phyloP scores from a whole-genome alignment of 2,329 filamentous ascomycete species.

The Stagonosporopsis cucurbitacearum region DNA sequence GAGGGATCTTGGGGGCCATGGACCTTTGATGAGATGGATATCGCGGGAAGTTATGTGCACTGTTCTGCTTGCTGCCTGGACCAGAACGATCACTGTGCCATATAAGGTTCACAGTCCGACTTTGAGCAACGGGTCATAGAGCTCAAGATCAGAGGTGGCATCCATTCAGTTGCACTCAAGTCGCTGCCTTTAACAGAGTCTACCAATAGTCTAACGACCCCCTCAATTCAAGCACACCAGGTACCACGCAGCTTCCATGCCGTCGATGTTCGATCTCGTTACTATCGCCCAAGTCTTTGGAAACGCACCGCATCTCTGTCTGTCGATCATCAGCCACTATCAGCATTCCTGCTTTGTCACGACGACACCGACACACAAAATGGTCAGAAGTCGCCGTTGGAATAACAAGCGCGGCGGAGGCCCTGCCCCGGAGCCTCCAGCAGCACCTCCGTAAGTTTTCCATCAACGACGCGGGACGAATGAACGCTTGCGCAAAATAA shows the following conservation, averaged over 20 bases:
- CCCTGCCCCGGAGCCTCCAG: conserved; percentile 34
- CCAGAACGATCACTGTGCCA: neutral
- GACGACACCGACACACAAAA: neutral
- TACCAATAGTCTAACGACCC: neutral
- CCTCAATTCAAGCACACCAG: neutral
- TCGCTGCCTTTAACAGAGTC: neutral
- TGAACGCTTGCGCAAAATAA: neutral
- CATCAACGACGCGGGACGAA: neutral
- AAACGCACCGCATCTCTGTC: conserved; percentile 5
- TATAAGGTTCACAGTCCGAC: conserved; percentile 11
- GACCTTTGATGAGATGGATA: conserved; percentile 9
- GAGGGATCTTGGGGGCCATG: conserved; percentile 10
- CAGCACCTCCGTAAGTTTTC: conserved; percentile 37
- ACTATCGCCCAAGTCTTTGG: neutral
- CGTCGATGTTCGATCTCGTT: neutral
- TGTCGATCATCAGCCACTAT: conserved; percentile 5
- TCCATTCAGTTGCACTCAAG: neutral
- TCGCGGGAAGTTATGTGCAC: neutral
- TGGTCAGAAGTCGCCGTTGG: neutral
- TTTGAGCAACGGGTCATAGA: neutral
- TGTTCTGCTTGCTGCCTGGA: conserved; percentile 12
- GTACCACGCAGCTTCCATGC: neutral
- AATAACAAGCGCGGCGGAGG: conserved; percentile 3
- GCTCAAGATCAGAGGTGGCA: neutral
- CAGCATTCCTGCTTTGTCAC: neutral